A percentile compares a stretch with the other conserved stretches of the same genome.
These are phyloP conservation scores for Aspergillaceae sp. DNA, from an alignment of 2,329 filamentous ascomycete species.

Conservation along the genomic window DNA sequence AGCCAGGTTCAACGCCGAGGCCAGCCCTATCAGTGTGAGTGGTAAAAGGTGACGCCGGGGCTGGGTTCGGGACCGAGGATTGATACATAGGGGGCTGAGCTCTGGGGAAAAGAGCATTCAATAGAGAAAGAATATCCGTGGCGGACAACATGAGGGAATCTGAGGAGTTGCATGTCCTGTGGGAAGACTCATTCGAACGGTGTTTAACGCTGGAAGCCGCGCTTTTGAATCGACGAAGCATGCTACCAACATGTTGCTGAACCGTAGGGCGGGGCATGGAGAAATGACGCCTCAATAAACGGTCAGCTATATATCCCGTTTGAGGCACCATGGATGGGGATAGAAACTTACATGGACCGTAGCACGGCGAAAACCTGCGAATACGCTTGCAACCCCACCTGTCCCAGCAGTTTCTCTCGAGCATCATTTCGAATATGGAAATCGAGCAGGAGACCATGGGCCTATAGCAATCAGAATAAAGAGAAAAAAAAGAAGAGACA, in stretches of 20 bases:
- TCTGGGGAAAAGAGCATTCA: constrained; percentile 71
- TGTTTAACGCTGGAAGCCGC: constrained; percentile 2
- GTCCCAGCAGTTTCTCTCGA: constrained; percentile 62
- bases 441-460: constrained; percentile 62
- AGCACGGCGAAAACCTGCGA: constrained; percentile 70
- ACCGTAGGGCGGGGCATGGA: constrained; percentile 27
- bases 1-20: constrained; percentile 20
- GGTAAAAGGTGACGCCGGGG: constrained; percentile 14
- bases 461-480: constrained; percentile 31
- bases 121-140: constrained; percentile 67
- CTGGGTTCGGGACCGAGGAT: constrained; percentile 18
- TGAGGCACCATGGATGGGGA: not conserved
- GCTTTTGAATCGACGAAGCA: constrained; percentile 25
- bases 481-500: not conserved
- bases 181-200: constrained; percentile 1
- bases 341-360: constrained; percentile 53
- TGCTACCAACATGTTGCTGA: constrained; percentile 29
- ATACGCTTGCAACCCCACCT: constrained; percentile 72
- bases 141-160: constrained; percentile 73
- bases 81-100: constrained; percentile 15
- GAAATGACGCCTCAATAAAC: constrained; percentile 24
- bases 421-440: constrained; percentile 90
- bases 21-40: constrained; percentile 13
- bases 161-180: constrained; percentile 42
- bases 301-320: no score